Evolutionary conservation across 805 yeast species (phyloP).

Genomic region (Kazachstania taianensis): DNA sequence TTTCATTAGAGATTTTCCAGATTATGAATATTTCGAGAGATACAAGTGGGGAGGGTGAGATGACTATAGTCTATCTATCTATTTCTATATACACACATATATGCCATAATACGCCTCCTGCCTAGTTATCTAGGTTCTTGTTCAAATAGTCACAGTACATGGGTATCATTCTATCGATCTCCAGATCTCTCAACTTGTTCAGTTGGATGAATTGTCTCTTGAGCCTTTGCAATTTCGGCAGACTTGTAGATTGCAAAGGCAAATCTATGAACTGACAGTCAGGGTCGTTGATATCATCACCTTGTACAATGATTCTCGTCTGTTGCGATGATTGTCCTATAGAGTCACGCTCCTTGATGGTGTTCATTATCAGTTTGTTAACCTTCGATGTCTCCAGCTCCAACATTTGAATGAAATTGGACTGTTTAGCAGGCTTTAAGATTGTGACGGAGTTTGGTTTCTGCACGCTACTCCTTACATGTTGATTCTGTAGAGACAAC

Average conservation of each 20-base stretch:
- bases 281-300: conserved; percentile 32
- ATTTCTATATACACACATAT: neutral
- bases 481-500: neutral
- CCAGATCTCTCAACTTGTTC: conserved; percentile 70
- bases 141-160: conserved; percentile 72
- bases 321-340: conserved; percentile 34
- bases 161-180: conserved; percentile 53
- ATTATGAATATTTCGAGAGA: too few species aligned
- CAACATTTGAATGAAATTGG: conserved; percentile 66
- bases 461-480: conserved; percentile 21
- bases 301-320: conserved; percentile 34
- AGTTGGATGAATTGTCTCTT: conserved; percentile 75
- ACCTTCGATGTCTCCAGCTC: conserved; percentile 64
- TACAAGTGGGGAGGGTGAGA: neutral
- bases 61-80: neutral
- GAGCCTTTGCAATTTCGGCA: conserved; percentile 73
- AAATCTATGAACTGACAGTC: conserved; percentile 41
- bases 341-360: conserved; percentile 23
- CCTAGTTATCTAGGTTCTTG: conserved; percentile 38
- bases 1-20: too few species aligned
- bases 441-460: conserved; percentile 81
- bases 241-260: conserved; percentile 45
- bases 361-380: conserved; percentile 49
- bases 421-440: conserved; percentile 67
- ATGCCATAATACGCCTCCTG: neutral